These are phyloP conservation scores for Flaveria bidentis DNA, from an alignment of 129 eudicot genomes.

Conservation along the genomic window DNA sequence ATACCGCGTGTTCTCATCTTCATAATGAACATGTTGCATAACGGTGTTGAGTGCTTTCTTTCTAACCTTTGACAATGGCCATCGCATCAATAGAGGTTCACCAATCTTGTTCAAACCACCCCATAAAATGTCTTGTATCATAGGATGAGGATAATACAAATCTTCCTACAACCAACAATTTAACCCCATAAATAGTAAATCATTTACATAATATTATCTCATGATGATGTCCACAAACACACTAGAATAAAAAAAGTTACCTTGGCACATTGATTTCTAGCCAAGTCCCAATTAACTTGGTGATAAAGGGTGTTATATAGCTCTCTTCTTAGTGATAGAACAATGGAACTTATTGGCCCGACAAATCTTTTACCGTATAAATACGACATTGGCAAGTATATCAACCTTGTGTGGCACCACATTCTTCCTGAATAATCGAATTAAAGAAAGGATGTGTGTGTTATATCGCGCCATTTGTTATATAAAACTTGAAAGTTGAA, in stretches of 20 bases:
- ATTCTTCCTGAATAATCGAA: constrained; percentile 48
- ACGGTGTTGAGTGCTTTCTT: constrained; percentile 50
- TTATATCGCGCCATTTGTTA: neutral
- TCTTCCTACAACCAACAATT: constrained; percentile 57
- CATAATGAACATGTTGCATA: constrained; percentile 73
- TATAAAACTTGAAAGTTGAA: neutral
- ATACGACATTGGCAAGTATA: constrained; percentile 77
- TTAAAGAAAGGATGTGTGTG: neutral
- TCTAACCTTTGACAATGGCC: constrained; percentile 73
- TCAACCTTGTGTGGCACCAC: constrained; percentile 75
- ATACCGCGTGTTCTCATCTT: constrained; percentile 65
- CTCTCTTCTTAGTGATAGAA: constrained; percentile 57
- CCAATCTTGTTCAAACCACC: constrained; percentile 43
- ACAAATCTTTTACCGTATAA: constrained; percentile 63
- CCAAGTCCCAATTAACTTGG: constrained; percentile 53
- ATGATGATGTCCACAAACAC: neutral
- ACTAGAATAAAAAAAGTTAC: constrained; percentile 21
- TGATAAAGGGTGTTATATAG: constrained; percentile 46
- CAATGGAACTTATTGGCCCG: constrained; percentile 41
- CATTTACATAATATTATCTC: neutral
- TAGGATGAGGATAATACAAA: constrained; percentile 75
- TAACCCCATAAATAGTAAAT: neutral
- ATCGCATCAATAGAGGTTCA: constrained; percentile 59
- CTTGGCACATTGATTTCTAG: constrained; percentile 65
- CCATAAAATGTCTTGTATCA: constrained; percentile 72